Conservation (phyloP, 257 asterid species). For the Striga asiatica region DNA sequence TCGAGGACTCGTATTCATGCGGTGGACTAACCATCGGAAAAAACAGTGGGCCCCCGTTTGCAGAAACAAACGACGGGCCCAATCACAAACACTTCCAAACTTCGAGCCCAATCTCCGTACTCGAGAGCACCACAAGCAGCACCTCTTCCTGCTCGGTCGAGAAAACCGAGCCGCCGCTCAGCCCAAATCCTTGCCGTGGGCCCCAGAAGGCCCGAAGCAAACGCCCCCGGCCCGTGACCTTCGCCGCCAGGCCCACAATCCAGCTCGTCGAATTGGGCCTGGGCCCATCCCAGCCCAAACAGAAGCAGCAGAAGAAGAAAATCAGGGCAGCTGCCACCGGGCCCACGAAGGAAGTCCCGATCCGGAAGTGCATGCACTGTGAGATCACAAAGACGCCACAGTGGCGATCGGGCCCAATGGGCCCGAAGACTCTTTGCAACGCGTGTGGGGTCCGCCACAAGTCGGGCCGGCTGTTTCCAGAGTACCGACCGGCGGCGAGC, state of each 20-base stretch:
- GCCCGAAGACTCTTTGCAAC: too few species aligned
- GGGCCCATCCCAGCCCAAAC: too few species aligned
- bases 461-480: too few species aligned
- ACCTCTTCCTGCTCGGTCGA: conserved; percentile 37
- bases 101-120: conserved; percentile 70
- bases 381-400: too few species aligned
- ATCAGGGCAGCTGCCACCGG: too few species aligned
- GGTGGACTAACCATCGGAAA: conserved; percentile 48
- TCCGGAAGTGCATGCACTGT: too few species aligned
- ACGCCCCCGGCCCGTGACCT: conserved; percentile 69
- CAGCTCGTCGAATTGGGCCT: too few species aligned
- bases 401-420: too few species aligned
- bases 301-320: too few species aligned
- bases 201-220: conserved; percentile 86
- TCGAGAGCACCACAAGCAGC: conserved; percentile 78
- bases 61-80: conserved; percentile 18
- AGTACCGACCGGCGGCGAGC: too few species aligned
- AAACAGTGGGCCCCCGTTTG: conserved; percentile 29
- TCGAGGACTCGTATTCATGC: conserved; percentile 68
- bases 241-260: conserved; percentile 45
- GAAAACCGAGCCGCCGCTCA: conserved; percentile 34
- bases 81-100: conserved; percentile 36
- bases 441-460: too few species aligned
- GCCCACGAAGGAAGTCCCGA: too few species aligned
- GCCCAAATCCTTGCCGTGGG: conserved; percentile 42